Evolutionary conservation across 2,329 filamentous ascomycete species (phyloP).

Genomic region (Penicillium sp.): DNA sequence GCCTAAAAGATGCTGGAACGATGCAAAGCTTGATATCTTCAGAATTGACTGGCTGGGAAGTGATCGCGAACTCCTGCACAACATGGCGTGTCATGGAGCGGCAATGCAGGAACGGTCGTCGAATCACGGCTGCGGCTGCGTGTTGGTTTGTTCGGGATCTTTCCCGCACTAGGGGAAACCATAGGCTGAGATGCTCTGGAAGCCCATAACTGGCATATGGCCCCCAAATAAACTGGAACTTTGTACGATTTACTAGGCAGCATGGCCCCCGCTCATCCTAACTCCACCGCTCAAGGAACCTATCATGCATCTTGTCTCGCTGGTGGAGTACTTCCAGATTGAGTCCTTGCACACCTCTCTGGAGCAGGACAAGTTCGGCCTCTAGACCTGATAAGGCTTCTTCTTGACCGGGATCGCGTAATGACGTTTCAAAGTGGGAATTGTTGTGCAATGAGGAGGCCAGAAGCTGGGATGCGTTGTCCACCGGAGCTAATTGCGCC

Average conservation of each 20-base stretch:
- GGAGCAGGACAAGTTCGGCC: conserved; percentile 26
- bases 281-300: conserved; percentile 33
- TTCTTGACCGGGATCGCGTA: conserved; percentile 27
- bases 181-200: conserved; percentile 11
- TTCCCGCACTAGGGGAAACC: conserved; percentile 5
- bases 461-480: conserved; percentile 33
- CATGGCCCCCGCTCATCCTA: conserved; percentile 3
- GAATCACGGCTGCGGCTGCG: conserved; percentile 9
- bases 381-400: conserved; percentile 29
- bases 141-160: conserved; percentile 1
- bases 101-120: neutral
- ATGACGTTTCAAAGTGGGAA: conserved; percentile 26
- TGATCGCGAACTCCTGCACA: neutral
- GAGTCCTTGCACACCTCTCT: conserved; percentile 32
- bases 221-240: neutral
- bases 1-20: neutral
- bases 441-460: conserved; percentile 28
- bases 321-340: conserved; percentile 32
- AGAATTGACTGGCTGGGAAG: neutral
- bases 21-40: neutral
- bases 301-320: conserved; percentile 28
- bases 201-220: neutral
- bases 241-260: neutral
- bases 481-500: conserved; percentile 27
- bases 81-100: neutral